These are phyloP conservation scores for Lophiotrema nucula DNA, from an alignment of 495 filamentous ascomycete genomes.

Conservation along the genomic window DNA sequence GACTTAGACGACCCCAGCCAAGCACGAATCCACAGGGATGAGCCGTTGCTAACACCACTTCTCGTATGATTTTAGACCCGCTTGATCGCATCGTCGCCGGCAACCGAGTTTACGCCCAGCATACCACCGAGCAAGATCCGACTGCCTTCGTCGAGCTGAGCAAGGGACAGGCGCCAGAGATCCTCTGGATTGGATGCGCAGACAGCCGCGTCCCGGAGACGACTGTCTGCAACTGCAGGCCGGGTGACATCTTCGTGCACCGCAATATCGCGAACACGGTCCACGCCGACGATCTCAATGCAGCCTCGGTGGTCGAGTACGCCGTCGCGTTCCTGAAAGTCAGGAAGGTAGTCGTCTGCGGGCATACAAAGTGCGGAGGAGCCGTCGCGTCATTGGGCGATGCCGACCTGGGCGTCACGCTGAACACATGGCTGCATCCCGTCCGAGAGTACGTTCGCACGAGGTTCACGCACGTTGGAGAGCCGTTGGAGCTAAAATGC, in stretches of 20 bases:
- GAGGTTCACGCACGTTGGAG: not conserved
- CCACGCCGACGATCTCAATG: slow-evolving; percentile 72
- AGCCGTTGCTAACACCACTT: slow-evolving; percentile 11
- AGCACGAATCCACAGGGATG: slow-evolving; percentile 10
- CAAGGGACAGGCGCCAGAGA: slow-evolving; percentile 67
- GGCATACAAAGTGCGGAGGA: slow-evolving; percentile 80
- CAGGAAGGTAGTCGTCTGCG: slow-evolving; percentile 79
- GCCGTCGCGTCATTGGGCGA: slow-evolving; percentile 68
- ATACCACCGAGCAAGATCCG: slow-evolving; percentile 64
- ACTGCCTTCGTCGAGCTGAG: slow-evolving; percentile 70
- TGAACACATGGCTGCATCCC: slow-evolving; percentile 80
- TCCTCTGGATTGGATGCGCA: slow-evolving; percentile 91
- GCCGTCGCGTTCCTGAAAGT: slow-evolving; percentile 73
- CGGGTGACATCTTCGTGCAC: slow-evolving; percentile 90
- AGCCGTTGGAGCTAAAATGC: slow-evolving; percentile 6
- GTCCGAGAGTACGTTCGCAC: slow-evolving; percentile 21
- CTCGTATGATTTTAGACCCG: slow-evolving; percentile 43
- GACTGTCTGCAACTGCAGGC: slow-evolving; percentile 72
- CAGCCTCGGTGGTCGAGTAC: slow-evolving; percentile 77
- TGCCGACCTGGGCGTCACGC: slow-evolving; percentile 64
- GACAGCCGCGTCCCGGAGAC: slow-evolving; percentile 89
- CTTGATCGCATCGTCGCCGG: slow-evolving; percentile 57
- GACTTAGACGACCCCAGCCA: not conserved
- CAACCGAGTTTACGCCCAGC: slow-evolving; percentile 72
- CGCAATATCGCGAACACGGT: slow-evolving; percentile 94